These are phyloP conservation scores for Mollisiaceae sp. DNA, from an alignment of 2,329 filamentous ascomycete genomes.

Conservation along the genomic window DNA sequence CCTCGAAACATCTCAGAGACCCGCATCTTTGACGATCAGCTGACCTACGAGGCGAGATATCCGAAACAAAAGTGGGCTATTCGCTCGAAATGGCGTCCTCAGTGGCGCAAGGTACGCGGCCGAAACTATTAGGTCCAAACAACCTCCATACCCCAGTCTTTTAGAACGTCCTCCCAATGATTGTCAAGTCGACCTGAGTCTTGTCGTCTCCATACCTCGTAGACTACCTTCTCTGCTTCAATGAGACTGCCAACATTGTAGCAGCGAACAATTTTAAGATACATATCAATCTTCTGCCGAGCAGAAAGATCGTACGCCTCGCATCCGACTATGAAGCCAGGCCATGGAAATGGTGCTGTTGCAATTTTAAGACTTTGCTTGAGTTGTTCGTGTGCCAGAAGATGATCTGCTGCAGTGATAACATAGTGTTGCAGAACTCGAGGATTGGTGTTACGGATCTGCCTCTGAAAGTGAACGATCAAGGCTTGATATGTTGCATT, in stretches of 20 bases:
- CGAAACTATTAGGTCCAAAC: constrained; percentile 21
- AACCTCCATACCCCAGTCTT: constrained; percentile 25
- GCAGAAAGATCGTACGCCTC: constrained; percentile 24
- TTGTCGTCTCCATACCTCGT: constrained; percentile 27
- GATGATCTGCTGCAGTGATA: constrained; percentile 22
- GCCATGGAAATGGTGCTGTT: constrained; percentile 25
- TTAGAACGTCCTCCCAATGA: constrained; percentile 26
- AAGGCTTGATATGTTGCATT: constrained; percentile 27
- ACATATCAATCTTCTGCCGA: constrained; percentile 23
- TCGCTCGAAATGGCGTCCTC: neutral
- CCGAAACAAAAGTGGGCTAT: neutral
- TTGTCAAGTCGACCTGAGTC: constrained; percentile 20
- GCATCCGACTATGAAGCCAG: constrained; percentile 27
- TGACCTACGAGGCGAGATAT: neutral
- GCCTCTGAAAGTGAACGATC: constrained; percentile 28
- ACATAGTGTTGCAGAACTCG: constrained; percentile 28
- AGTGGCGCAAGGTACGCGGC: neutral
- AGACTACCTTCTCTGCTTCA: constrained; percentile 25
- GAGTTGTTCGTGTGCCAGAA: constrained; percentile 25
- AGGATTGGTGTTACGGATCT: constrained; percentile 26
- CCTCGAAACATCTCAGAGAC: constrained; percentile 3
- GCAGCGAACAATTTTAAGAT: constrained; percentile 20
- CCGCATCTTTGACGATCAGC: neutral
- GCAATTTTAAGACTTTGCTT: constrained; percentile 22
- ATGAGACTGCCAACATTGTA: constrained; percentile 25